Conservation (phyloP, 2,329 filamentous ascomycete genomes). For the Trichoderma pleuroti region DNA sequence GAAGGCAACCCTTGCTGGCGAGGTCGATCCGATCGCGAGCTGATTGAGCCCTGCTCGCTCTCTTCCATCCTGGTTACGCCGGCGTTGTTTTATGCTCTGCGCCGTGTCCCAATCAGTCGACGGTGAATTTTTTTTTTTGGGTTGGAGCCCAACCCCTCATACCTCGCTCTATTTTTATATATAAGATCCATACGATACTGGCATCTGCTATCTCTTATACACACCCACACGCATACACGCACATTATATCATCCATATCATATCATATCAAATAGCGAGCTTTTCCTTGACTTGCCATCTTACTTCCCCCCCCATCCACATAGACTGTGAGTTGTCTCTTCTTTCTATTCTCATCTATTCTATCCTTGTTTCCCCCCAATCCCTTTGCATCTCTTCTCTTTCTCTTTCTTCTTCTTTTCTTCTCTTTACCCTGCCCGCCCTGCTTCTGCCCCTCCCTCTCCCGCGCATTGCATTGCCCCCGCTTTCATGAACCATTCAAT, state of each 20-base stretch:
- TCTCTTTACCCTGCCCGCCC: neutral
- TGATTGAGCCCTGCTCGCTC: neutral
- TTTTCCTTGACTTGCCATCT: neutral
- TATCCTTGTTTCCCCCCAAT: neutral
- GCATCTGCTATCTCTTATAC: neutral
- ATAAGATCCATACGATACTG: neutral
- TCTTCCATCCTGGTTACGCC: neutral
- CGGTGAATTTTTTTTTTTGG: neutral
- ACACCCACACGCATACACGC: neutral
- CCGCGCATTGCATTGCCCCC: conserved; percentile 12
- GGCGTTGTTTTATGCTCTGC: neutral
- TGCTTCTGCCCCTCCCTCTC: conserved; percentile 9
- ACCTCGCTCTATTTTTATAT: neutral
- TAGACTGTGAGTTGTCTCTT: neutral
- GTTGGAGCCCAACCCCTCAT: conserved; percentile 7
- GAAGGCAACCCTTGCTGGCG: neutral
- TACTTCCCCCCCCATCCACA: neutral
- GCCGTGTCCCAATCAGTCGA: neutral
- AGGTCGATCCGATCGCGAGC: conserved; percentile 3
- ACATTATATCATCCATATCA: neutral
- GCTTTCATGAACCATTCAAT: conserved; percentile 10
- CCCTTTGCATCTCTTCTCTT: no score
- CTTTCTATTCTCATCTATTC: neutral
- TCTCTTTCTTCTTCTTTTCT: neutral
- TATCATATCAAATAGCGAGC: neutral